Percentiles rank a stretch among this genome's conserved stretches.
phyloP scores from a whole-genome alignment of 805 yeast genomes.

The Sugiyamaella smithiae region DNA sequence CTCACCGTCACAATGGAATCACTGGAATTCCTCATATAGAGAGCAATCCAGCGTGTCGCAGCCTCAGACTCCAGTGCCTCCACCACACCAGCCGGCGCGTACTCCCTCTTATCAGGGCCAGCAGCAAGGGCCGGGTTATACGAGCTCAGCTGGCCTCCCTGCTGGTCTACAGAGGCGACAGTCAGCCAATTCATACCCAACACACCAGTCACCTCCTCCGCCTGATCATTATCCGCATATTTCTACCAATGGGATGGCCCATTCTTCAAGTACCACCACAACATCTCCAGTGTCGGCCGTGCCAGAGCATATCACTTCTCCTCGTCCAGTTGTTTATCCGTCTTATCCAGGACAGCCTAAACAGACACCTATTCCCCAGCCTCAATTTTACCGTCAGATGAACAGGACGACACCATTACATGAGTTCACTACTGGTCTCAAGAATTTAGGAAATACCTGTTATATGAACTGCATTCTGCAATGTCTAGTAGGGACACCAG shows the following conservation, averaged over 20 bases:
- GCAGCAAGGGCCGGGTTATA: conserved; percentile 9
- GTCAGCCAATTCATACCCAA: background rate
- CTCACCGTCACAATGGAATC: background rate
- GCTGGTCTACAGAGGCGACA: background rate
- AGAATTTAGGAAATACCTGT: conserved; percentile 86
- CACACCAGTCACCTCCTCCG: conserved; percentile 7
- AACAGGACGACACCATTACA: conserved; percentile 13
- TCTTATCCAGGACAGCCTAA: conserved; percentile 5
- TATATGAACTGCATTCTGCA: conserved; percentile 91
- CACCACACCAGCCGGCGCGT: no score
- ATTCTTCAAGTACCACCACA: background rate
- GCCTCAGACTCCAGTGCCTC: background rate
- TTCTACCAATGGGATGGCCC: conserved; percentile 1
- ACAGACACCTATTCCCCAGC: background rate
- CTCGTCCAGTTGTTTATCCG: conserved; percentile 13
- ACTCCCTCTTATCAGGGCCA: conserved; percentile 1
- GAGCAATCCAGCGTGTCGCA: background rate
- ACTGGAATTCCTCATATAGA: background rate
- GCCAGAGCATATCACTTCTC: conserved; percentile 7
- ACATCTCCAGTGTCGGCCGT: background rate
- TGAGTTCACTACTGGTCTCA: conserved; percentile 63
- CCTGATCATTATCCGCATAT: conserved; percentile 1
- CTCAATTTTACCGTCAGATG: background rate
- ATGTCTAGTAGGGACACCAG: conserved; percentile 72
- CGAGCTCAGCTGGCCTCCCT: background rate